phyloP scores from a whole-genome alignment of 164 flowering plant genomes.

The Vitis rupestris region DNA sequence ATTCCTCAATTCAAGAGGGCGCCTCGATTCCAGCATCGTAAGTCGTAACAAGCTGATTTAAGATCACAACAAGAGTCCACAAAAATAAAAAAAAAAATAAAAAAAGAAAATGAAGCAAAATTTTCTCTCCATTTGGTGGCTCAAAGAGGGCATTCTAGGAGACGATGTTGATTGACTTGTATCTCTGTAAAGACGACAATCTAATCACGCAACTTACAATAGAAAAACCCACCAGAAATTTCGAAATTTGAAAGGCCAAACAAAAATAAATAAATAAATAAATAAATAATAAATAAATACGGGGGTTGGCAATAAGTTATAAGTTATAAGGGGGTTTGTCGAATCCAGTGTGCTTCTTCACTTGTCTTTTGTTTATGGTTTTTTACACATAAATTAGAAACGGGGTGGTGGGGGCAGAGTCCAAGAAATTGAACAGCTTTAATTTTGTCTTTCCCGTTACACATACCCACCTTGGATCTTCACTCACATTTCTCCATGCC shows the following conservation, averaged over 20 bases:
- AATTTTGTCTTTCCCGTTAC: conserved; percentile 2
- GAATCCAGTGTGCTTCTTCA: conserved; percentile 15
- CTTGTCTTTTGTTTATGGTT: conserved; percentile 4
- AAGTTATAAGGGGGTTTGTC: conserved; percentile 9
- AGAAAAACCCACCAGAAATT: not conserved
- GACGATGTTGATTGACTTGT: conserved; percentile 18
- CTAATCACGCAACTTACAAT: conserved; percentile 4
- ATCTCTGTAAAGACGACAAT: not conserved
- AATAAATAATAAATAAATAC: no score
- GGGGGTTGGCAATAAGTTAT: no score
- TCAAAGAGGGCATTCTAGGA: conserved; percentile 17
- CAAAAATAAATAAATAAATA: not conserved
- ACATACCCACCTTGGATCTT: conserved; percentile 10
- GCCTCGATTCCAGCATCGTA: no score
- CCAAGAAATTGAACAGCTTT: conserved; percentile 5
- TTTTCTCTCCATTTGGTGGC: conserved; percentile 22
- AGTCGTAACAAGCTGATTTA: no score
- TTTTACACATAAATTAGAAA: not conserved
- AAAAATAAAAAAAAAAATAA: no score
- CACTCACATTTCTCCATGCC: conserved; percentile 6
- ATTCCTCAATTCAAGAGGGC: no score
- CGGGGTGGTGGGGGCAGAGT: not conserved
- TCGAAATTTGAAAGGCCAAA: conserved; percentile 2
- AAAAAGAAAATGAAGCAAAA: not conserved
- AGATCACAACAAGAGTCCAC: not conserved